Conservation (phyloP, 495 filamentous ascomycete species). For the Penicillium longicatenatum region DNA sequence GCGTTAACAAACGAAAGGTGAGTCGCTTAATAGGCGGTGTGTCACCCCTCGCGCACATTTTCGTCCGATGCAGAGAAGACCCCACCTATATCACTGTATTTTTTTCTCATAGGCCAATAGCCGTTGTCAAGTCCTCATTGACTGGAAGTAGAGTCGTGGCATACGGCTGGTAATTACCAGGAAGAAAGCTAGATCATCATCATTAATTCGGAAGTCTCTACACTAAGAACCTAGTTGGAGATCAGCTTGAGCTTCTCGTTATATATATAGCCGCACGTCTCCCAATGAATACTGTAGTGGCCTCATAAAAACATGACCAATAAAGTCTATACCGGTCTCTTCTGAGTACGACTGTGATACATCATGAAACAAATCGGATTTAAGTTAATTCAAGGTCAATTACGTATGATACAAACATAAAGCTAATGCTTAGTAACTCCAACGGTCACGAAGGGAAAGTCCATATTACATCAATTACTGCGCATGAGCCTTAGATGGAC, state of each 20-base stretch:
- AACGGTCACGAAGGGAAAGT: background rate
- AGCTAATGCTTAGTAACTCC: slow-evolving; percentile 1
- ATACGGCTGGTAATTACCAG: background rate
- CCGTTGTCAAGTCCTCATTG: slow-evolving; percentile 1
- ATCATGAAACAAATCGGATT: slow-evolving; percentile 1
- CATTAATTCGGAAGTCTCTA: background rate
- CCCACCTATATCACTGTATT: slow-evolving; percentile 1
- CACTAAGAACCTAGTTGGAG: slow-evolving; percentile 2
- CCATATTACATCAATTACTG: background rate
- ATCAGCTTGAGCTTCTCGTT: slow-evolving; percentile 2
- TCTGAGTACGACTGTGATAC: background rate
- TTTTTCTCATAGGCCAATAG: slow-evolving; percentile 2
- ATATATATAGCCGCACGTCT: slow-evolving; percentile 1
- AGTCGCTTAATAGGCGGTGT: slow-evolving; percentile 5
- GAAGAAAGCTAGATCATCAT: background rate
- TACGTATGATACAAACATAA: slow-evolving; percentile 5
- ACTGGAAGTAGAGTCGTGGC: background rate
- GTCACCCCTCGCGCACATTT: background rate
- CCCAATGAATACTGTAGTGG: background rate
- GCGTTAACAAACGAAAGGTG: slow-evolving; percentile 2
- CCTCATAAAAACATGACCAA: slow-evolving; percentile 1
- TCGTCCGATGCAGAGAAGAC: slow-evolving; percentile 1
- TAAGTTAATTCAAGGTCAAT: background rate
- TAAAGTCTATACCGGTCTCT: background rate
- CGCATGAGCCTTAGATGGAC: slow-evolving; percentile 1